Conservation (phyloP, 768 basidiomycete species). For the Leccinellum luteum region DNA sequence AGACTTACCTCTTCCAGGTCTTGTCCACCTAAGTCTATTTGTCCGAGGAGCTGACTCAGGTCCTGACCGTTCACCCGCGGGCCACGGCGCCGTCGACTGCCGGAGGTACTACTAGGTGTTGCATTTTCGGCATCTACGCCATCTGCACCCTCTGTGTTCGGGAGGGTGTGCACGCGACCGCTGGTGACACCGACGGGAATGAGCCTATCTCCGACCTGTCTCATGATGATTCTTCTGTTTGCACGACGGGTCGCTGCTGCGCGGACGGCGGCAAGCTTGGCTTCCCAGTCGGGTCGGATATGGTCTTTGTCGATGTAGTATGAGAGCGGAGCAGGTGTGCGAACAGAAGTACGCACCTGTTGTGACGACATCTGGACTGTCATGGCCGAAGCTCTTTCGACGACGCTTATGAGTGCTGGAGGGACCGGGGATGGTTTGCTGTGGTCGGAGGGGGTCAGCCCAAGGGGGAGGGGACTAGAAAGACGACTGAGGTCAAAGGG, state of each 20-base stretch:
- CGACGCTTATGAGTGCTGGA: constrained; percentile 64
- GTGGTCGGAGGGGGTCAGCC: constrained; percentile 53
- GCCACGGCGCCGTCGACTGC: constrained; percentile 59
- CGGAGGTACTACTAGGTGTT: constrained; percentile 33
- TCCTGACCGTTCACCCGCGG: constrained; percentile 50
- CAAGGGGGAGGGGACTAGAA: constrained; percentile 42
- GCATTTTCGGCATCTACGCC: constrained; percentile 40
- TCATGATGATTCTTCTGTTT: constrained; percentile 95
- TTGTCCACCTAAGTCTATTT: constrained; percentile 74
- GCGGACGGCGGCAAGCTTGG: constrained; percentile 88
- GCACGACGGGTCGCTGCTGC: constrained; percentile 96
- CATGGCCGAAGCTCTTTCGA: constrained; percentile 85
- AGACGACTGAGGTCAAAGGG: background rate
- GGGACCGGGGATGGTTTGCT: constrained; percentile 36
- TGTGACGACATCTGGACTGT: constrained; percentile 88
- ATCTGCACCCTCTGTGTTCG: constrained; percentile 52
- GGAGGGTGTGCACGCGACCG: constrained; percentile 70
- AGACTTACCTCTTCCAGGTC: constrained; percentile 84
- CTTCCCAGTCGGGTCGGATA: constrained; percentile 98
- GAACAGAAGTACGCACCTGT: constrained; percentile 54
- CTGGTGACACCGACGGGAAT: constrained; percentile 97
- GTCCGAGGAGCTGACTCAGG: constrained; percentile 57
- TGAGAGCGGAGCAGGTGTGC: constrained; percentile 7
- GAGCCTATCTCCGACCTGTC: constrained; percentile 95
- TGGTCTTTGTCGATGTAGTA: constrained; percentile 56